Evolutionary conservation across 139 green algal genomes (phyloP).

Genomic region (Chloropicon primus): DNA sequence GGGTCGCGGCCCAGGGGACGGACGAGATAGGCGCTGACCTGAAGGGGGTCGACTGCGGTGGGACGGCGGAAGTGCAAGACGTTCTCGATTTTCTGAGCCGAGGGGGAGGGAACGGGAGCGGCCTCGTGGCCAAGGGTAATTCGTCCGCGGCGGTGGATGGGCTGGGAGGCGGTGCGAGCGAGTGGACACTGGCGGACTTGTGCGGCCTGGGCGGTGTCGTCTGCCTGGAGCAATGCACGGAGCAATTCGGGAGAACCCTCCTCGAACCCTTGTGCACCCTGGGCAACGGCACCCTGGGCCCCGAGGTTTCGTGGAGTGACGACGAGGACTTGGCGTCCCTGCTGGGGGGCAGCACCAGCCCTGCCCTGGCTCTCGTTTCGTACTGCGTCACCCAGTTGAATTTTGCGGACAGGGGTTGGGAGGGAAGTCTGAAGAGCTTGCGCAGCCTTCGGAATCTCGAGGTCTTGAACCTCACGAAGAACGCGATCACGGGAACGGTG

Average conservation of each 20-base stretch:
- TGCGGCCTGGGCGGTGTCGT: no score
- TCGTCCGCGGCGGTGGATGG: no score
- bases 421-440: neutral
- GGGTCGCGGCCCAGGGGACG: neutral
- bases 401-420: neutral
- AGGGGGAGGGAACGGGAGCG: no score
- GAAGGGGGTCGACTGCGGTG: neutral
- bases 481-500: neutral
- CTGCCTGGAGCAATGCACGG: no score
- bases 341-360: neutral
- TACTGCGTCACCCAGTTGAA: neutral
- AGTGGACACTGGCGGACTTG: no score
- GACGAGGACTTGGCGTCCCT: neutral
- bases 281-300: no score
- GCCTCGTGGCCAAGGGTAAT: no score
- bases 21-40: neutral
- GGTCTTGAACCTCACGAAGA: neutral
- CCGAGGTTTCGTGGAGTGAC: no score
- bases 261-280: no score
- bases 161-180: no score
- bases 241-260: no score
- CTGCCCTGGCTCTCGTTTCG: neutral
- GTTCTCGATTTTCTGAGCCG: no score
- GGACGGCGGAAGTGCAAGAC: neutral
- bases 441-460: neutral